Conservation (phyloP, 2,329 filamentous ascomycete genomes). For the Sporothrix phasma region DNA sequence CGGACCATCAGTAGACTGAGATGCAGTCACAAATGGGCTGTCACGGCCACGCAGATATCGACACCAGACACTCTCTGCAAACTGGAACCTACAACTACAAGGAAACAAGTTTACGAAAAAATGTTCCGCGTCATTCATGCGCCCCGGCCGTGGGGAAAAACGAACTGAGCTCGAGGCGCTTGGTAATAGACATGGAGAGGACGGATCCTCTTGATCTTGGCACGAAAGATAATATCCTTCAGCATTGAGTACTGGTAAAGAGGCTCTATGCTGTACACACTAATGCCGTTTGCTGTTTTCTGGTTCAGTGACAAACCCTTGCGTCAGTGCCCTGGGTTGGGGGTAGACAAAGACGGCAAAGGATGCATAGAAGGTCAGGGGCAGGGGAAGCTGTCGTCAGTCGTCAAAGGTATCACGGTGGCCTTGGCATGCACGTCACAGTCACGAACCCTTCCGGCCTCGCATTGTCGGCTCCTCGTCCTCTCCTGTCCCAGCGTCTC, state of each 20-base stretch:
- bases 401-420: not conserved
- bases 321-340: not conserved
- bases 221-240: conserved; percentile 46
- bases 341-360: not conserved
- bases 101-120: not conserved
- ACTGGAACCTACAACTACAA: not conserved
- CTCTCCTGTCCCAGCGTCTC: not conserved
- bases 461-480: not conserved
- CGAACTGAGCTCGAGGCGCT: conserved; percentile 36
- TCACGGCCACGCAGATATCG: too few relatives aligned
- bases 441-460: conserved; percentile 5
- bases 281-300: conserved; percentile 36
- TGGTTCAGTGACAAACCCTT: not conserved
- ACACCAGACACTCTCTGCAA: too few relatives aligned
- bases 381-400: not conserved
- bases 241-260: conserved; percentile 39
- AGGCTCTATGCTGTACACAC: conserved; percentile 51
- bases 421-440: not conserved
- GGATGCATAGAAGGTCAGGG: not conserved
- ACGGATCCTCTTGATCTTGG: conserved; percentile 36
- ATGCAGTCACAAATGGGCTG: too few relatives aligned
- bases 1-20: too few relatives aligned
- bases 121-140: conserved; percentile 47
- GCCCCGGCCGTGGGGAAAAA: conserved; percentile 34
- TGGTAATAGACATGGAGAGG: conserved; percentile 44